Evolutionary conservation across 2,329 filamentous ascomycete species (phyloP).

Genomic region (Microascus cirrosus): DNA sequence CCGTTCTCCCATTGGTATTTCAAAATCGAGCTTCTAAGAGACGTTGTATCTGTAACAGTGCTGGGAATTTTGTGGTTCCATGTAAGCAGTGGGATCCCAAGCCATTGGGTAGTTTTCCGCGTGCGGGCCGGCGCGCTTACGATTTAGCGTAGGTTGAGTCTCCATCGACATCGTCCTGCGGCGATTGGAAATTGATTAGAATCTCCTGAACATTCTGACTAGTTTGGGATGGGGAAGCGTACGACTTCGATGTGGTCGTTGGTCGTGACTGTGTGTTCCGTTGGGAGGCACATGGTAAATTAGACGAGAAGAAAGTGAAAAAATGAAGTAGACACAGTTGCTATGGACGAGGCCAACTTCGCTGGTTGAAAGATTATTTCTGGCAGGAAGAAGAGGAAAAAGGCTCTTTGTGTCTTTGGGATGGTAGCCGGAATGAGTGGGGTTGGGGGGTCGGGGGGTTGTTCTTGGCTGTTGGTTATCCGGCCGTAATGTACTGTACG

Average conservation of each 20-base stretch:
- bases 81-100: neutral
- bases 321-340: no score
- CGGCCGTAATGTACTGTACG: no score
- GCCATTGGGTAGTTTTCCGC: neutral
- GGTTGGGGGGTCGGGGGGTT: no score
- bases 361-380: no score
- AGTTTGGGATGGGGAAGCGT: neutral
- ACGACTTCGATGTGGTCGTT: neutral
- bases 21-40: slow-evolving; percentile 27
- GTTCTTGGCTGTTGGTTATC: no score
- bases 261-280: no score
- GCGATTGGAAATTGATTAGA: no score
- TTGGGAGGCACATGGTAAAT: no score
- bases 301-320: no score
- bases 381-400: no score
- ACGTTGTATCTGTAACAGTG: slow-evolving; percentile 9
- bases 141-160: neutral
- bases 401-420: neutral
- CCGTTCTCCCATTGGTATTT: slow-evolving; percentile 33
- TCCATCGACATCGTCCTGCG: neutral
- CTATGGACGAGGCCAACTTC: no score
- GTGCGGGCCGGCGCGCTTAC: neutral
- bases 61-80: neutral
- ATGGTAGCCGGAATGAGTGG: neutral
- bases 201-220: neutral